phyloP scores from a whole-genome alignment of 2,329 filamentous ascomycete species.

The Alternaria sp. region DNA sequence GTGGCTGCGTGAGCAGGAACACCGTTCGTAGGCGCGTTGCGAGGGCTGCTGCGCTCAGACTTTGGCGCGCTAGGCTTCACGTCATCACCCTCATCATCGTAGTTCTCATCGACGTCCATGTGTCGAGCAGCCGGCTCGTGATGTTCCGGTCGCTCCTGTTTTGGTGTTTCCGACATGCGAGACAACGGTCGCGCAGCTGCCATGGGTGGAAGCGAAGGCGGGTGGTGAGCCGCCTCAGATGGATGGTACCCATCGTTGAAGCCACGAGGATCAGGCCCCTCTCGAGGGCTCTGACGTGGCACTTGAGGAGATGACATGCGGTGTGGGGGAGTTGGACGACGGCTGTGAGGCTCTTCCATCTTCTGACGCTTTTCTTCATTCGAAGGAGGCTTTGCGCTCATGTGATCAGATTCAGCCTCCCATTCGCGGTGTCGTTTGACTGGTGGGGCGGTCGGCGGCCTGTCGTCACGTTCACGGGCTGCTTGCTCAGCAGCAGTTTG shows the following conservation, averaged over 20 bases:
- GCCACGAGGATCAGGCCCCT: slow-evolving; percentile 68
- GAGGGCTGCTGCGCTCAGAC: slow-evolving; percentile 57
- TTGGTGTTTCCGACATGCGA: slow-evolving; percentile 57
- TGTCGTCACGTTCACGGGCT: slow-evolving; percentile 71
- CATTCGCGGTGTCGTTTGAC: slow-evolving; percentile 87
- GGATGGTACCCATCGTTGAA: slow-evolving; percentile 85
- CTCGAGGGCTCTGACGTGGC: slow-evolving; percentile 78
- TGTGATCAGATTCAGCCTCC: slow-evolving; percentile 75
- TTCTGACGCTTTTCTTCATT: slow-evolving; percentile 89
- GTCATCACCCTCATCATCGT: slow-evolving; percentile 93
- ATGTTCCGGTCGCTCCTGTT: slow-evolving; percentile 55
- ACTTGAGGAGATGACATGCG: slow-evolving; percentile 64
- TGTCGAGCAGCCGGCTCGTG: slow-evolving; percentile 90
- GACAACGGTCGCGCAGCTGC: slow-evolving; percentile 59
- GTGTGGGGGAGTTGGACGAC: slow-evolving; percentile 64
- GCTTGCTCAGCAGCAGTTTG: slow-evolving; percentile 73
- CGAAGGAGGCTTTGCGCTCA: slow-evolving; percentile 79
- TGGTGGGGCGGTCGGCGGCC: slow-evolving; percentile 76
- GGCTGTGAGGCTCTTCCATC: slow-evolving; percentile 83
- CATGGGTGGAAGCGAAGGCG: slow-evolving; percentile 67
- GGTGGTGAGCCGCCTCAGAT: slow-evolving; percentile 90
- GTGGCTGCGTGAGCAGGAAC: slow-evolving; percentile 43
- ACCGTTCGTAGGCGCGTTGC: slow-evolving; percentile 46
- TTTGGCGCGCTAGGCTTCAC: slow-evolving; percentile 64
- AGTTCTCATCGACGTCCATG: slow-evolving; percentile 97